Base-by-base conservation (phyloP, 345 rosid species). In the Populus simonii region DNA sequence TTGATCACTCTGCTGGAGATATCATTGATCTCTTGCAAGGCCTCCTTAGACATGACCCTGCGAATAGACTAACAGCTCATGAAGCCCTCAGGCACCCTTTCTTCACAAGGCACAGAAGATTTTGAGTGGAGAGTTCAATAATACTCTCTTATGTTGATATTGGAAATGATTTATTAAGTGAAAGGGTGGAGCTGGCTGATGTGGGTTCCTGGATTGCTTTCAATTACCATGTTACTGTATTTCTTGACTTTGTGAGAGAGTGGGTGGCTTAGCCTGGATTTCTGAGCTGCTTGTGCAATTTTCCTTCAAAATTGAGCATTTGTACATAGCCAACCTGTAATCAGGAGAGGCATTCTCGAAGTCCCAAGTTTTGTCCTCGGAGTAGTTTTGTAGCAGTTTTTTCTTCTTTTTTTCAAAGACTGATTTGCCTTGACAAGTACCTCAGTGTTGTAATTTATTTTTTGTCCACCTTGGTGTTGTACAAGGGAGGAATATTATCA, bases 1-100 rank as follows among this genome's bases (percentile, higher is more conserved):
- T 87, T 38, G 93, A 91, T 87, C 93, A 91, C 85, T 91, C 90
- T 1, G 93, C 92, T 12, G 89, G 90, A 13, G 87, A 88, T 73
- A 86, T 89, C 68, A 89, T 88, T n/a, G 91, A 87, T 68, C 90
- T 87, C 16, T 74, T 89, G 84, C 94, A 88, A 76, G 90, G 89
- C 74, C 91, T 91, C 29, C 90, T 91, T 51, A 83, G 85, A 47
- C 86, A 87, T 39, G 91, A 91, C 29, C 90, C 91, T 23, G 77
- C 90, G 33, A 80, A 25, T 45, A 78, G 92, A 78, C 79, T 91
- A 66, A 86, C 87, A 0, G 91, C 93, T 39, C 86, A 75, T 13
- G 85, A 89, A 68, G 93, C 94, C 73, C 88, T 88, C 25, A 73
- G 88, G 84, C 95, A 91, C 70, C 91, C 93, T 69, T 89, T 88